Evolutionary conservation across 306 rosid species (phyloP).

Genomic region (Purshia tridentata): DNA sequence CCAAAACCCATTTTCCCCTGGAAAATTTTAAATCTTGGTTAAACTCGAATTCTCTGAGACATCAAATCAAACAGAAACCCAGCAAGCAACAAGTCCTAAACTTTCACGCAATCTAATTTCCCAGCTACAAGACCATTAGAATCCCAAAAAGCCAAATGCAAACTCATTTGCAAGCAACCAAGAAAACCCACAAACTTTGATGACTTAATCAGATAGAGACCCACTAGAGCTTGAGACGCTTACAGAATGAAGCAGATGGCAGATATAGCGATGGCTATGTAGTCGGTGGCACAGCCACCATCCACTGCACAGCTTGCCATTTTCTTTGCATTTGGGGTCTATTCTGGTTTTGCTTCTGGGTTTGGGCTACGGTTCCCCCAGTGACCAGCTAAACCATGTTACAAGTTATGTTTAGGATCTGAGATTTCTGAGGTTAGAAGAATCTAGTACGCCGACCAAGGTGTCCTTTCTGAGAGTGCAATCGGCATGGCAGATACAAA

Average conservation of each 20-base stretch:
- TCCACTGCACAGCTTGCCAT: conserved; percentile 64
- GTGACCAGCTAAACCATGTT: no score
- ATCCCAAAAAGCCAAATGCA: conserved; percentile 5
- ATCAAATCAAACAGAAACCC: conserved; percentile 28
- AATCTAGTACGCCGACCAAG: no score
- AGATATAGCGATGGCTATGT: conserved; percentile 59
- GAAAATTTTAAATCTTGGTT: background rate
- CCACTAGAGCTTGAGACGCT: conserved; percentile 19
- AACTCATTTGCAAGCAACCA: background rate
- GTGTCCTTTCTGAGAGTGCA: background rate
- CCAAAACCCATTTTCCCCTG: background rate
- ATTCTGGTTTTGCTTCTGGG: background rate
- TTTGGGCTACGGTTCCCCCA: background rate
- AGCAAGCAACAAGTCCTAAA: background rate
- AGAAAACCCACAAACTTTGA: conserved; percentile 11
- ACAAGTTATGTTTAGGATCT: conserved; percentile 21
- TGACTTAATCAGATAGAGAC: conserved; percentile 10
- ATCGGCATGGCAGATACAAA: conserved; percentile 9
- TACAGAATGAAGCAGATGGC: conserved; percentile 59
- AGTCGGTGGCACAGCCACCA: conserved; percentile 92
- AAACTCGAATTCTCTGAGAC: conserved; percentile 12
- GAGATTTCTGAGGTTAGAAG: background rate
- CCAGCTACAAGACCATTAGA: background rate
- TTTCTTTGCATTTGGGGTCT: conserved; percentile 33
- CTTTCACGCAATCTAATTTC: background rate